Base-by-base conservation (phyloP, 305 asterid species). In the Ilex paraguariensis region DNA sequence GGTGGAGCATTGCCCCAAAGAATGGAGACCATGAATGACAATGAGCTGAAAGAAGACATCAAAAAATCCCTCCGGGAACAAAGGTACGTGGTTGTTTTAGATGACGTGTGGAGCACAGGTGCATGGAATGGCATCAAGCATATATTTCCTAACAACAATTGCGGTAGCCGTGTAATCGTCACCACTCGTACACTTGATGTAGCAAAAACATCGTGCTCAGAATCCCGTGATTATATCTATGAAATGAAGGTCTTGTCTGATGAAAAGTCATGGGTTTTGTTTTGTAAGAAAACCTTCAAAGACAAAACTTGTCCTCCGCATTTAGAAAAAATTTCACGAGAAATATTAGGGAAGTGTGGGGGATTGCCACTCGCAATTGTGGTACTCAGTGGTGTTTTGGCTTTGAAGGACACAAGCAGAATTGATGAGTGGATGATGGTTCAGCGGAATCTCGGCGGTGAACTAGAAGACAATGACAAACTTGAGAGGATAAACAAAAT, bases 391-490 rank as follows among this genome's bases (percentile, higher is more conserved):
- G 28, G 28, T 21, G 28, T 21, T 21, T 21, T 21, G 28, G 28
- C 28, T 21, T 21, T 21, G 28, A 21, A 21, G 28, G 28, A 31
- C n/a, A 36, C 54, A 11, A 57, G 46, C 7, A 17, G 10, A 3
- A 66, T 61, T 10, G 28, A 21, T 1, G 77, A 66, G 14, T 73
- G 76, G 75, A 54, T 52, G 56, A 21, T 16, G 50, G 61, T 72
- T 17, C 31, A 50, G 45, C 60, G 58, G 4, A 63, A 67, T 56
- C 56, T 72, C 45, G 65, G 65, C 5, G 39, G 28, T 21, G 28
- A 21, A 1, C 2, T 21, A 1, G 28, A 21, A 21, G 28, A 21
- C 28, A 21, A 21, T 21, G 2, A 21, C 28, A 1, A 21, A 21
- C 28, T 21, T 21, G 28, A 21, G 28, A 21, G 28, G 28, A 21